Conservation (phyloP, 768 basidiomycete species). For the Galerina sulciceps region DNA sequence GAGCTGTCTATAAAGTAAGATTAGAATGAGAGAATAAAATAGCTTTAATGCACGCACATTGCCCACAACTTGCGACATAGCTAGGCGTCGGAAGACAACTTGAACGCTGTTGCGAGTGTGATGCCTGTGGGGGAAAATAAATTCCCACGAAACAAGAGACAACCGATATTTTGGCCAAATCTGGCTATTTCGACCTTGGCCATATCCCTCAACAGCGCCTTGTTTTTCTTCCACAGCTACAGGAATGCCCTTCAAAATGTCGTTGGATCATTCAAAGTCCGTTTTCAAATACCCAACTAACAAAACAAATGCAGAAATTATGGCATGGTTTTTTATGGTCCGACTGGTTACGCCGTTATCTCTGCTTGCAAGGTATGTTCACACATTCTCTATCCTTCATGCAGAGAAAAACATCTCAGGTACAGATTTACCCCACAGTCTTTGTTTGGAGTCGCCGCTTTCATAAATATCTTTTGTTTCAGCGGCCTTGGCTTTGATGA, state of each 20-base stretch:
- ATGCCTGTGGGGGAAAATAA: neutral
- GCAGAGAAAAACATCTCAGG: neutral
- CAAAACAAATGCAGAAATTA: neutral
- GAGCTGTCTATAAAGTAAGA: slow-evolving; percentile 68
- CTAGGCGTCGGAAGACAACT: slow-evolving; percentile 17
- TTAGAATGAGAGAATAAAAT: too few relatives aligned
- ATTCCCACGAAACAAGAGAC: slow-evolving; percentile 20
- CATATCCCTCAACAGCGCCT: neutral
- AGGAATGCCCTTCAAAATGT: neutral
- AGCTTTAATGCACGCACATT: too few relatives aligned
- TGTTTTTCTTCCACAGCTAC: neutral
- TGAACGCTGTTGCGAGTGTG: slow-evolving; percentile 5
- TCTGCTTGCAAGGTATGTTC: neutral
- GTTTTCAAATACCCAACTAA: too few relatives aligned
- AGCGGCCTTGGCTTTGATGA: too few relatives aligned
- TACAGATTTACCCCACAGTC: neutral
- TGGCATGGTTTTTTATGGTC: neutral
- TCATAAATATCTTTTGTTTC: neutral
- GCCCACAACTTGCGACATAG: slow-evolving; percentile 83
- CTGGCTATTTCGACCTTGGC: neutral
- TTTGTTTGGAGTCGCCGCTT: neutral
- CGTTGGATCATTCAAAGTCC: neutral
- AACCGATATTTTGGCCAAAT: neutral
- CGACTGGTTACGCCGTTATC: neutral
- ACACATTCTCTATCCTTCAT: neutral